A percentile compares a stretch with the other conserved stretches of the same genome.
Evolutionary conservation across 768 basidiomycete genomes (phyloP).

Genomic region (Paxillus ammoniavirescens): DNA sequence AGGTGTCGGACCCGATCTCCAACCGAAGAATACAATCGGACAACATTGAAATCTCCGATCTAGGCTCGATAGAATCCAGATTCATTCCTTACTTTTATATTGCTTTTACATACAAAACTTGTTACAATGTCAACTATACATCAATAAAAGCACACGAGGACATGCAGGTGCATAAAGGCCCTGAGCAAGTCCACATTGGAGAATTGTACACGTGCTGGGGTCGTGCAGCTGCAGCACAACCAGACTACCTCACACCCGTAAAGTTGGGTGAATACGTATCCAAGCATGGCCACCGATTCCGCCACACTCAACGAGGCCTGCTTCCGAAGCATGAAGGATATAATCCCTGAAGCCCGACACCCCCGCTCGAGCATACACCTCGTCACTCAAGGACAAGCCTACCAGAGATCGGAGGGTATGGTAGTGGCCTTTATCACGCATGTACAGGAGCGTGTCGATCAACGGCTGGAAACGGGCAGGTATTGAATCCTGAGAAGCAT

Average conservation of each 20-base stretch:
- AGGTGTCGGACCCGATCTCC: no score
- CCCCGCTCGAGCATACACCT: constrained; percentile 39
- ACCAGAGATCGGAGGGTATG: constrained; percentile 39
- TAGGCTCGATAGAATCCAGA: no score
- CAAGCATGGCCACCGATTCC: constrained; percentile 37
- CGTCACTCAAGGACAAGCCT: constrained; percentile 30
- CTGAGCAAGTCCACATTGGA: background rate
- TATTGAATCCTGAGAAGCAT: background rate
- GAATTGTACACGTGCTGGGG: background rate
- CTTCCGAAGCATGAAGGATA: constrained; percentile 35
- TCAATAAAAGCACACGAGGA: background rate
- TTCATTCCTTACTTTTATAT: no score
- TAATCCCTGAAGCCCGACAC: constrained; percentile 44
- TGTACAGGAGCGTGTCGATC: constrained; percentile 31
- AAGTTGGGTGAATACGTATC: constrained; percentile 30
- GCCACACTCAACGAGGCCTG: constrained; percentile 40
- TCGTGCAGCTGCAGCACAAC: background rate
- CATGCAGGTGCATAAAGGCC: background rate
- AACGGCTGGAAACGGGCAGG: constrained; percentile 27
- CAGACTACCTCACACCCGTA: constrained; percentile 12
- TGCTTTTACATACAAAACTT: no score
- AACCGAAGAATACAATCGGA: no score
- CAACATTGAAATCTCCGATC: no score
- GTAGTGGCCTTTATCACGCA: constrained; percentile 32
- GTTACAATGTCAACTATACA: no score